Base-by-base conservation (phyloP, 495 filamentous ascomycete genomes). In the Pyrenula massariospora region DNA sequence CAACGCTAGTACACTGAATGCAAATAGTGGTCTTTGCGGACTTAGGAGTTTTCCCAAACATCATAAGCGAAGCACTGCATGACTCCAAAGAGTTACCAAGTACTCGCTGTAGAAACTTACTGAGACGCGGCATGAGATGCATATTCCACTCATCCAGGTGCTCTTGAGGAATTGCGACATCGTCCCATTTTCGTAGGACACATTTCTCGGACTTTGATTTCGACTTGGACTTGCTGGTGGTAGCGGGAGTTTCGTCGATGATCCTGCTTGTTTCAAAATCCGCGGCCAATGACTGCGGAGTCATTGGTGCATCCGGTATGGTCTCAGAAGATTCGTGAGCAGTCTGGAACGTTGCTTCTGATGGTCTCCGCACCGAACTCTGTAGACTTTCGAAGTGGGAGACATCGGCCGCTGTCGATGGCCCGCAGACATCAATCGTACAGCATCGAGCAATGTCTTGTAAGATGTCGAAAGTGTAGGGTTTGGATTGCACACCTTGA, bases 1-100 rank as follows among this genome's bases (percentile, higher is more conserved):
- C 77, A 2, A 86, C 84, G 21, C 84, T 89, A 0, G 77, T 81
- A 60, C 87, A 91, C 15, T 86, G 79, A 12, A 91, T 84, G n/a
- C 86, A 78, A 1, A 89, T 84, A 0, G 87, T 90, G 5, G 86
- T 87, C 58, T 77, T 81, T 3, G 84, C 84, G 12, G 74, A 77
- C 53, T 85, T 78, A 1, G 78, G 66, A 0, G 78, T 78, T 52
- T 88, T 84, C 54, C 87, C 87, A 25, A 87, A 82, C 64, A 86
- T 87, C 66, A 87, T 85, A 12, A 89, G 74, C 22, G 80, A 84
- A 12, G 86, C 85, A 56, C 86, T 83, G 22, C 87, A 87, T 1
- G 86, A 89, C 63, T 91, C 87, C 1, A 68, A 68, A 1, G 76
- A 72, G 2, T 78, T 73, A 22, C 77, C 79, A 66, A 83, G 58